Evolutionary conservation across 2,329 filamentous ascomycete species (phyloP).

Genomic region (Sclerotinia trifoliorum): DNA sequence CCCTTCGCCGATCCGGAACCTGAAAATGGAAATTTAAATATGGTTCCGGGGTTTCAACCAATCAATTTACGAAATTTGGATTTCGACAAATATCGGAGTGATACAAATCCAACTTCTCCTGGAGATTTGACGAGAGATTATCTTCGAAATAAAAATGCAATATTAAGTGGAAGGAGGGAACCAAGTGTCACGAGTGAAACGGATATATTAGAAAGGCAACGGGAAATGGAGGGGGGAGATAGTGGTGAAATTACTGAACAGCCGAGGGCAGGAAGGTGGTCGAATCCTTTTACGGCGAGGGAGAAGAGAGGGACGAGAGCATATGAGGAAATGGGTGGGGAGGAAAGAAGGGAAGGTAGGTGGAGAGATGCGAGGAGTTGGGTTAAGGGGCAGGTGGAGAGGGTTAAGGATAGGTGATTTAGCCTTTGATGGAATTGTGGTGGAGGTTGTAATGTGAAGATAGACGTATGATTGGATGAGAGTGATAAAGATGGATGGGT

Average conservation of each 20-base stretch:
- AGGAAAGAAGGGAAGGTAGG: slow-evolving; percentile 2
- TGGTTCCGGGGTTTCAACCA: neutral
- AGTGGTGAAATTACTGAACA: neutral
- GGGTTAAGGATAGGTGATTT: neutral
- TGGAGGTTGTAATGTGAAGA: neutral
- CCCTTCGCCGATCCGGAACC: slow-evolving; percentile 7
- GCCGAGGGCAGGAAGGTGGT: neutral
- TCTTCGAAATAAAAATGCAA: neutral
- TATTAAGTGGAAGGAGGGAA: slow-evolving; percentile 22
- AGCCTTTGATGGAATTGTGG: neutral
- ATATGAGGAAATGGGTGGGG: neutral
- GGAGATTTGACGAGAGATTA: neutral
- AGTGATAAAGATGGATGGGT: neutral
- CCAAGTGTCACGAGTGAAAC: slow-evolving; percentile 33
- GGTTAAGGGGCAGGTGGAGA: slow-evolving; percentile 5
- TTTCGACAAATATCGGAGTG: neutral
- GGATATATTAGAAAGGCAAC: neutral
- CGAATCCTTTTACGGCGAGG: slow-evolving; percentile 2
- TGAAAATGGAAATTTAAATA: neutral
- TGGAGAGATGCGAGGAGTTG: slow-evolving; percentile 13
- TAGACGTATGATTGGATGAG: neutral
- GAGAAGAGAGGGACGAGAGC: slow-evolving; percentile 5
- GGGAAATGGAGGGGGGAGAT: neutral
- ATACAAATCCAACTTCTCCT: neutral
- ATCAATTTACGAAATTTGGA: neutral